Evolutionary conservation across 768 basidiomycete genomes (phyloP).

Genomic region (Candolleomyces aberdarensis): DNA sequence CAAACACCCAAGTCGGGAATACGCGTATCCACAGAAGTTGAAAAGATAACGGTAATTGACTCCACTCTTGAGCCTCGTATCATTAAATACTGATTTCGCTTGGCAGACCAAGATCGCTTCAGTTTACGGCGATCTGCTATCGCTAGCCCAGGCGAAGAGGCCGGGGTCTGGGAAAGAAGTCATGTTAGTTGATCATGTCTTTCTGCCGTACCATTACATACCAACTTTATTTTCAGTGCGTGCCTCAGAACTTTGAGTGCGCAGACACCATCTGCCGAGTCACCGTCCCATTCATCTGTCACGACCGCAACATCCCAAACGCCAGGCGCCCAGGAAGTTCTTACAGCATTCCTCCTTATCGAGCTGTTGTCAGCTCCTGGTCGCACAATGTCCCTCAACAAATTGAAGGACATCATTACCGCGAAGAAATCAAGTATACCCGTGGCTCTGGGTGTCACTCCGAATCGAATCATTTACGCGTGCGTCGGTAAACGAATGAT

Average conservation of each 20-base stretch:
- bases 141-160: background rate
- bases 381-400: constrained; percentile 57
- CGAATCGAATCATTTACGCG: constrained; percentile 64
- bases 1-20: constrained; percentile 19
- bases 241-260: constrained; percentile 12
- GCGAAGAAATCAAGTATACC: constrained; percentile 30
- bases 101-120: constrained; percentile 66
- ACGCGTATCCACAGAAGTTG: constrained; percentile 59
- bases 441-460: constrained; percentile 37
- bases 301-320: constrained; percentile 36
- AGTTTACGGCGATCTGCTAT: constrained; percentile 22
- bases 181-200: constrained; percentile 39
- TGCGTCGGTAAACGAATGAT: constrained; percentile 81
- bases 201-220: background rate
- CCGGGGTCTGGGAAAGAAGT: constrained; percentile 48
- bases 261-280: constrained; percentile 48
- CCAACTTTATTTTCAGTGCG: background rate
- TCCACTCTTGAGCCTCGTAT: background rate
- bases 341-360: constrained; percentile 66
- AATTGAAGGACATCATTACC: constrained; percentile 56
- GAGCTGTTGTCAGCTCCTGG: constrained; percentile 53
- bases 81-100: background rate
- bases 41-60: constrained; percentile 56
- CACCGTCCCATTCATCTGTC: constrained; percentile 54
- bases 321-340: constrained; percentile 65